Percentiles rank a stretch among this genome's conserved stretches.
Evolutionary conservation across 257 asterid genomes (phyloP).

Genomic region (Solanum boliviense): DNA sequence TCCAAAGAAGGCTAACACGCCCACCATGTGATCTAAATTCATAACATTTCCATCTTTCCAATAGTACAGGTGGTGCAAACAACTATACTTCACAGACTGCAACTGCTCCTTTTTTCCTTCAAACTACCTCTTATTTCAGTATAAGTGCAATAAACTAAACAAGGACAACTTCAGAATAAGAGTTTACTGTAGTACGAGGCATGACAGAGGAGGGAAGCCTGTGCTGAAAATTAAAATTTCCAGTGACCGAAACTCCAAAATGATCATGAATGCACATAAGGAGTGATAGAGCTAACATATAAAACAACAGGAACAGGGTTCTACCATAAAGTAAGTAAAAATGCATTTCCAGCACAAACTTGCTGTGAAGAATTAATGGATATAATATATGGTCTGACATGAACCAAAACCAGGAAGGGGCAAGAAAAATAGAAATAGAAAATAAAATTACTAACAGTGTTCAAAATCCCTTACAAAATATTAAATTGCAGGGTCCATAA

Average conservation of each 20-base stretch:
- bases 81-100: not conserved
- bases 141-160: not conserved
- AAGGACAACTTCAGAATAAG: not conserved
- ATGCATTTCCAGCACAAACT: not conserved
- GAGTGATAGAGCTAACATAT: not conserved
- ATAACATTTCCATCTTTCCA: not conserved
- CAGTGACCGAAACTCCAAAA: not conserved
- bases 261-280: not conserved
- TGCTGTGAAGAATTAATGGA: not conserved
- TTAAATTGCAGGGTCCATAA: not conserved
- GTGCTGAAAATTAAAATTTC: not conserved
- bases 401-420: not conserved
- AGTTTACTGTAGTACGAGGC: not conserved
- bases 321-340: not conserved
- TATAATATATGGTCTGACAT: not conserved
- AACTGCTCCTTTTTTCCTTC: not conserved
- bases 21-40: not conserved
- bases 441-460: not conserved
- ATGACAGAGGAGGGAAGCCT: not conserved
- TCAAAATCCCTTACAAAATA: not conserved
- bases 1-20: not conserved
- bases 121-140: not conserved
- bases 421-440: not conserved
- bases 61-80: not conserved
- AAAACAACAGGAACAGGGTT: not conserved